These are phyloP conservation scores for Neurospora sp. DNA, from an alignment of 495 filamentous ascomycete species.

Conservation along the genomic window DNA sequence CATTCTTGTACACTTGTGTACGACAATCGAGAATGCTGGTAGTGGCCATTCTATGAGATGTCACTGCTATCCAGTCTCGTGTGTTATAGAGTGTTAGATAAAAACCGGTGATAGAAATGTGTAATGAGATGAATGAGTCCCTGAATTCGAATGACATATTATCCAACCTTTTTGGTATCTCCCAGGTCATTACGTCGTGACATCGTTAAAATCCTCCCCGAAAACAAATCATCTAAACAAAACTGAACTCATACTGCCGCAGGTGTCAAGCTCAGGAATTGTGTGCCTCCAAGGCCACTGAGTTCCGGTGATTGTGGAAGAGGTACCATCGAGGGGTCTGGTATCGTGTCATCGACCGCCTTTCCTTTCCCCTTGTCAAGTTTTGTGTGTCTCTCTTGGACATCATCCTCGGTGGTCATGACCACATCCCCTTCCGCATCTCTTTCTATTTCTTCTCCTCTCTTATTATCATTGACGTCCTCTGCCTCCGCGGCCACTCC, in stretches of 20 bases:
- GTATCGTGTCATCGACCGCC: constrained; percentile 8
- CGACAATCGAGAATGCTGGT: too few species aligned
- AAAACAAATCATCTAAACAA: neutral
- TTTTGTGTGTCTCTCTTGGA: neutral
- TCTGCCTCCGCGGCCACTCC: neutral
- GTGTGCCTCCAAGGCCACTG: neutral
- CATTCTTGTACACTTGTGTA: neutral
- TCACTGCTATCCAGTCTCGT: too few species aligned
- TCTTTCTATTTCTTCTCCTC: neutral
- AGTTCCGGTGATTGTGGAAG: constrained; percentile 1
- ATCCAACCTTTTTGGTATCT: neutral
- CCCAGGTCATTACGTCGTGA: constrained; percentile 4
- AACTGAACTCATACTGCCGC: neutral
- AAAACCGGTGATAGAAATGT: neutral
- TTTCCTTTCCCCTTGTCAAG: constrained; percentile 8
- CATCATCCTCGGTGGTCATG: constrained; percentile 1
- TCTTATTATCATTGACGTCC: neutral
- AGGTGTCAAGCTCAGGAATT: neutral
- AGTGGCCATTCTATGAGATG: too few species aligned
- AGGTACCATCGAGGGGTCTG: constrained; percentile 5
- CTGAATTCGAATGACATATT: neutral
- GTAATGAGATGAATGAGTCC: neutral
- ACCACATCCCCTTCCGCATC: constrained; percentile 9
- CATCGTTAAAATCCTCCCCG: neutral
- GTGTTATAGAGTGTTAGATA: neutral